phyloP scores from a whole-genome alignment of 169 alveolate genomes.

The Besnoitia besnoiti region DNA sequence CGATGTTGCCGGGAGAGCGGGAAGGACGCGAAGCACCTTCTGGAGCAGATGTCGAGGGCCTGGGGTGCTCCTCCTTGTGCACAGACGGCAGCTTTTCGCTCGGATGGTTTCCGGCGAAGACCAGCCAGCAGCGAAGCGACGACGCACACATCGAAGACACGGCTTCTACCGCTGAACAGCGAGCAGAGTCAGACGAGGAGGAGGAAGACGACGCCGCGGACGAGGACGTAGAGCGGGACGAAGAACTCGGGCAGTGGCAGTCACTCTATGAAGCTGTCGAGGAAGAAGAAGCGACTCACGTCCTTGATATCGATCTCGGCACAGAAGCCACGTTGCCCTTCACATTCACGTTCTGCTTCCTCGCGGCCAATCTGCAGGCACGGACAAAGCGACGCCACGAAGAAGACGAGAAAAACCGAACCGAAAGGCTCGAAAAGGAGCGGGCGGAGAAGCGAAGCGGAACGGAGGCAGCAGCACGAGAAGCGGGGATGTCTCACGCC shows the following conservation, averaged over 20 bases:
- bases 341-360: neutral
- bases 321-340: neutral
- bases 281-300: neutral
- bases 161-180: neutral
- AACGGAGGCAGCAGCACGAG: no score
- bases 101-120: no score
- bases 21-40: no score
- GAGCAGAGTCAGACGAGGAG: neutral
- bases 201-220: neutral
- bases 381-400: neutral
- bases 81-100: no score
- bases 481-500: no score
- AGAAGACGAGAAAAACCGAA: no score
- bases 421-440: no score
- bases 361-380: neutral
- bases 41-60: no score
- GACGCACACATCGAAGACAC: neutral
- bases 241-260: neutral
- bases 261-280: neutral
- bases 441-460: no score
- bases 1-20: no score
- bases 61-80: no score
- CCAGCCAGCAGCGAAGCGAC: neutral
- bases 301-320: neutral
- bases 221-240: neutral